Conservation (phyloP, 305 asterid species). For the Fraxinus paxiana region DNA sequence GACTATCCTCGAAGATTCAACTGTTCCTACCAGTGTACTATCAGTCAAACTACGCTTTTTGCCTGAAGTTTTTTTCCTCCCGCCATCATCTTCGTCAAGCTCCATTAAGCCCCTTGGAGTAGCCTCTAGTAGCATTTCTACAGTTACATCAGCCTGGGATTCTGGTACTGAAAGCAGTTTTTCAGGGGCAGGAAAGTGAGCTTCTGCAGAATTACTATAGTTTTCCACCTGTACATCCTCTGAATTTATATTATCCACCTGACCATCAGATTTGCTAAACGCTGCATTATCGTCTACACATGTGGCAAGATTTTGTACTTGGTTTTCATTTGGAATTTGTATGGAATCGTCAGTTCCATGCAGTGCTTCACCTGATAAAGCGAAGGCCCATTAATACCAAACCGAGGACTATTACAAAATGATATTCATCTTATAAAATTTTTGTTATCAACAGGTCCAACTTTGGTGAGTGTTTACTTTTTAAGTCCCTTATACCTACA, state of each 20-base stretch:
- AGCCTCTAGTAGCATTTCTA: constrained; percentile 48
- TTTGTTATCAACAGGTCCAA: not conserved
- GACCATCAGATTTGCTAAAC: constrained; percentile 39
- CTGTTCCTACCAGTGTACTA: constrained; percentile 78
- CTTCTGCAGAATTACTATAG: constrained; percentile 33
- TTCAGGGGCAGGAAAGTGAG: constrained; percentile 65
- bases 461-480: not conserved
- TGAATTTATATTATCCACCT: constrained; percentile 30
- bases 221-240: constrained; percentile 31
- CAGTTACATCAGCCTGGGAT: constrained; percentile 38
- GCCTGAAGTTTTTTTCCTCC: constrained; percentile 61
- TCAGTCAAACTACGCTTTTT: constrained; percentile 77
- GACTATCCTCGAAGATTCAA: constrained; percentile 63
- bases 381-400: constrained; percentile 20
- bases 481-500: not conserved
- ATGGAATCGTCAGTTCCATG: constrained; percentile 31
- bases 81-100: constrained; percentile 51
- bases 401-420: constrained; percentile 8
- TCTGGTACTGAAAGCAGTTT: constrained; percentile 61
- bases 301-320: constrained; percentile 30
- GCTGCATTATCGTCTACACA: constrained; percentile 32
- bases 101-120: constrained; percentile 46
- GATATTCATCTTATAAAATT: not conserved
- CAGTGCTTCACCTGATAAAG: constrained; percentile 43
- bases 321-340: constrained; percentile 35